Base-by-base conservation (phyloP, 805 yeast species). In the Yamadazyma akitaensis region DNA sequence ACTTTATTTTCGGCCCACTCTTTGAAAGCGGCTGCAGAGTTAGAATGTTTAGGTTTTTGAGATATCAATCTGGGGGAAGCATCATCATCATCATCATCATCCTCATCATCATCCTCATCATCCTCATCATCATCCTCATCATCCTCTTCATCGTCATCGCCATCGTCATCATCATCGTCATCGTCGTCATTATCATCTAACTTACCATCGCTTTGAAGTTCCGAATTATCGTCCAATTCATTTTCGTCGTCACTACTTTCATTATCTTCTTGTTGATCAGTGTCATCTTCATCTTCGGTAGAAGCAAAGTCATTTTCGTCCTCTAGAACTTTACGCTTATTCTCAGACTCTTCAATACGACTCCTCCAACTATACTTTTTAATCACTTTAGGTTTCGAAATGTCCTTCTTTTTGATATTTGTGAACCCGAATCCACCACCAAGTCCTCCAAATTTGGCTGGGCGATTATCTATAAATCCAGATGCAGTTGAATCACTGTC, bases 1-100 rank as follows among this genome's bases (percentile, higher is more conserved):
- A 83, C 79, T 57, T 86, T 87, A 31, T 75, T 66, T 53, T 84
- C 87, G 0, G 97, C 97, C 98, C 99, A 94, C 16, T 79, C 78
- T 64, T 87, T 88, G 72, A 94, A 94, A 14, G 81, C 77, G 38
- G 67, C 51, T 2, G 73, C 75, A 0, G 55, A 68, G 26, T 73
- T 61, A 0, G 76, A 70, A 51, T 73, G 82, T 32, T 70, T 67
- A 35, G 76, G 76, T 56, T 70, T 77, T 28, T 60, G 64, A 33
- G 61, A 58, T n/a, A 68, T 51, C 17, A 70, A 58, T 39, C 62
- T 53, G 2, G 75, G 72, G 12, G 53, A 52, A 6, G 61, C 71
- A 3, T 59, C 61, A 4, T 57, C 65, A 6, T 52, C 69, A 2
- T 62, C 71, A 0, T 62, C 68, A 3, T 62, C 70, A 1, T 61